Base-by-base conservation (phyloP, 2,329 filamentous ascomycete species). In the Pseudocercospora fijiensis region DNA sequence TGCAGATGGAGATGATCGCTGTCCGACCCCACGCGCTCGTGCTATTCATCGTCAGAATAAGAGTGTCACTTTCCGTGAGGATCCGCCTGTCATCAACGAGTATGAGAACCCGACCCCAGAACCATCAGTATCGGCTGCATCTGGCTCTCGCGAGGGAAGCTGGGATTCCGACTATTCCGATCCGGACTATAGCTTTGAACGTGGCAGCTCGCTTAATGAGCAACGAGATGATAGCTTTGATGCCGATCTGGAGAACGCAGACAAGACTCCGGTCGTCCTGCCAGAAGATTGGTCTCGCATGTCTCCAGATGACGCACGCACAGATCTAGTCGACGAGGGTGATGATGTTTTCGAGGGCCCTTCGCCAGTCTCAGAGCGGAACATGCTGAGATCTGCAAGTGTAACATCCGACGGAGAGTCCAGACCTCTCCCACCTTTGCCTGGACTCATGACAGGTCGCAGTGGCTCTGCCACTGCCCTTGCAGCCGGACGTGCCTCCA, bases 41-140 rank as follows among this genome's bases (percentile, higher is more conserved):
- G 84, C 83, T 11, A 83, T 92, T 47, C 90, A 92, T 75, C 90
- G 92, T 60, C 91, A 96, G 78, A 88, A 92, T 55, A 99, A 99
- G 83, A 97, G 93, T 73, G 95, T 99, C 63, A 99, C 94, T 0
- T 99, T 99, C 75, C 92, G 98, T 78, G 90, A 89, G 41, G 92
- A 91, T 1, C 94, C 94, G 22, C 95, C 95, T 24, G 91, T 96
- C 75, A 85, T 99, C 73, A 96, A 98, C 75, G 95, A 99, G 79
- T 99, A 98, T 76, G 95, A 98, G 78, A 93, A 97, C 90, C 90
- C 92, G 33, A 99, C 95, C 1, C 95, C 95, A 10, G 95, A 97
- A 74, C 86, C 96, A n/a, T 97, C 94, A 1, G 70, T 76, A 4
- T 96, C 93, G 0, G 84, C 96, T 24, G 91, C 91, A 26, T 94